phyloP scores from a whole-genome alignment of 306 rosid species.

The Vicia faba region DNA sequence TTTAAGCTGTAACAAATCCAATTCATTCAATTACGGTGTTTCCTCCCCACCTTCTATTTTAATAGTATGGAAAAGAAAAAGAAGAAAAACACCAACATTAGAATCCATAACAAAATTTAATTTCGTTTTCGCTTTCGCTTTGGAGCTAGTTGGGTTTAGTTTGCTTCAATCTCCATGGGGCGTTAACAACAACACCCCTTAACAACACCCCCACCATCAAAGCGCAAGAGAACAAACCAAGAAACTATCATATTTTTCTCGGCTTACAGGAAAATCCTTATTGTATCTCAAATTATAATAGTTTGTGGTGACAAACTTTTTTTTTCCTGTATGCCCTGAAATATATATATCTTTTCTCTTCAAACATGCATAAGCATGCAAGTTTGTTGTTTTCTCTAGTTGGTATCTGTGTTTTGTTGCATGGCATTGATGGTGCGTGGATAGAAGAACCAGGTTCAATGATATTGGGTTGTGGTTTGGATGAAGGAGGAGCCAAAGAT shows the following conservation, averaged over 20 bases:
- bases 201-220: neutral
- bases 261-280: constrained; percentile 47
- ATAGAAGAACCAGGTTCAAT: constrained; percentile 29
- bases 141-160: neutral
- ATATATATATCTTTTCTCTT: constrained; percentile 3
- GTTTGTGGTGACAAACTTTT: neutral
- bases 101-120: constrained; percentile 9
- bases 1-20: constrained; percentile 28
- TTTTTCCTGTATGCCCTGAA: constrained; percentile 51
- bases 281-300: neutral
- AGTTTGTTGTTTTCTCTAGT: constrained; percentile 32
- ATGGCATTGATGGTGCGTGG: constrained; percentile 36
- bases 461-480: constrained; percentile 49
- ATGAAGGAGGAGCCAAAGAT: constrained; percentile 39
- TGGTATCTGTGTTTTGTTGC: constrained; percentile 19
- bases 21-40: constrained; percentile 39
- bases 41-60: constrained; percentile 42
- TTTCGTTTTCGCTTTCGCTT: too few relatives aligned
- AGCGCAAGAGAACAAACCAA: neutral
- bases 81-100: constrained; percentile 13
- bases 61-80: neutral
- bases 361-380: constrained; percentile 29
- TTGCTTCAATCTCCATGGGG: constrained; percentile 33
- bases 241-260: constrained; percentile 3
- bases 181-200: neutral